Evolutionary conservation across 768 basidiomycete genomes (phyloP), one percentile per base, ranked within the genome.

Genomic region (Pleurotus salmoneostramineus): DNA sequence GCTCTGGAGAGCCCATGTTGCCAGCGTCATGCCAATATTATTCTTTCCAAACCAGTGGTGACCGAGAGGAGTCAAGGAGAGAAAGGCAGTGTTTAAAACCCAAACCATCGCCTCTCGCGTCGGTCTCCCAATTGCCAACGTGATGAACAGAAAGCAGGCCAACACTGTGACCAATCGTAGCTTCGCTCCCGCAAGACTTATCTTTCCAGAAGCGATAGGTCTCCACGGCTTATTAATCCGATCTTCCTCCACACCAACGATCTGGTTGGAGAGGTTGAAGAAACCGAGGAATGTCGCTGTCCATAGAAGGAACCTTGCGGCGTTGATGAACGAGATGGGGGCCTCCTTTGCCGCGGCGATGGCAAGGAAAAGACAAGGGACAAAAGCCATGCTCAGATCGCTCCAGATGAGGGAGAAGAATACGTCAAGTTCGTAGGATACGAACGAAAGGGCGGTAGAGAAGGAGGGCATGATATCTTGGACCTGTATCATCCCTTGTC

Each of bases 181-280:
- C 52, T 59, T 62, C 12, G 65, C 63, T 14, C 56, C 60, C 6
- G 33, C 15, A 15, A 61, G 33, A 4, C 64, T 64, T 40, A 66
- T 58, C 36, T 56, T 52, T 6, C 63, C 66, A 4, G 63, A 63
- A 5, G 63, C 57, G 21, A 67, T 58, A 8, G 66, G 64, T 36
- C 66, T 15, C 46, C 63, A 58, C 0, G 66, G 66, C 55, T 67
- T 67, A 52, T 67, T 63, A 15, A 65, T 56, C 17, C 56, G 56
- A 50, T 67, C 66, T 50, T 67, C 66, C 6, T 59, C 61, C 15
- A 64, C 36, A 21, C 61, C 61, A 3, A 42, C 45, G 35, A 62
- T 60, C 46, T 67, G 66, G 59, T 67, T 67, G 6, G 61, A 56
- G 35, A 66, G 44, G 58, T 60, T 58, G 61, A 65, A 66, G 35